Evolutionary conservation across 306 rosid genomes (phyloP).

Genomic region (Inga laurina): DNA sequence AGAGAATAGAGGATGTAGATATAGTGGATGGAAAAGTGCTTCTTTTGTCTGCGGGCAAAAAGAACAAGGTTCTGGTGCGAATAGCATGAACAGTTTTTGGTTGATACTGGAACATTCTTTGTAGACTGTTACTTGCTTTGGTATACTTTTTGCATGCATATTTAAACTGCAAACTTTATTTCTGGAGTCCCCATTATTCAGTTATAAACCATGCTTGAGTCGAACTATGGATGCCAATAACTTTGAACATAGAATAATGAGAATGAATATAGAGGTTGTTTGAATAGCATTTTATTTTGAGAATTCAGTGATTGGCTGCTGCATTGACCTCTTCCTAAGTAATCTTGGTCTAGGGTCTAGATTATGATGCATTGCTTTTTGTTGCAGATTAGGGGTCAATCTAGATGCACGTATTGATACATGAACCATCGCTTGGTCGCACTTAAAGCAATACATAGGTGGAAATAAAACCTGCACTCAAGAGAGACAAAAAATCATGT

Average conservation of each 20-base stretch:
- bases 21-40: constrained; percentile 90
- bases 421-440: neutral
- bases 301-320: constrained; percentile 9
- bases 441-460: neutral
- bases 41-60: constrained; percentile 90
- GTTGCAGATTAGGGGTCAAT: neutral
- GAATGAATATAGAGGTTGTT: constrained; percentile 5
- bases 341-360: constrained; percentile 11
- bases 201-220: constrained; percentile 4
- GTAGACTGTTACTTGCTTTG: constrained; percentile 15
- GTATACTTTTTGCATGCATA: constrained; percentile 30
- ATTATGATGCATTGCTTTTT: neutral
- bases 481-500: neutral
- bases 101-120: constrained; percentile 31
- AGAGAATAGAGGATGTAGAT: constrained; percentile 65
- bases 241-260: constrained; percentile 1
- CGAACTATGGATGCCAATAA: constrained; percentile 2
- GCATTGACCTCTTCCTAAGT: neutral
- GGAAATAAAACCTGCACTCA: neutral
- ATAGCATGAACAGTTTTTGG: constrained; percentile 47
- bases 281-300: constrained; percentile 6
- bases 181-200: constrained; percentile 21
- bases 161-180: constrained; percentile 7
- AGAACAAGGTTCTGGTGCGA: constrained; percentile 89
- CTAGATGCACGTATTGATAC: neutral